Base-by-base conservation (phyloP, 2,329 filamentous ascomycete species). In the Amphichorda felina region DNA sequence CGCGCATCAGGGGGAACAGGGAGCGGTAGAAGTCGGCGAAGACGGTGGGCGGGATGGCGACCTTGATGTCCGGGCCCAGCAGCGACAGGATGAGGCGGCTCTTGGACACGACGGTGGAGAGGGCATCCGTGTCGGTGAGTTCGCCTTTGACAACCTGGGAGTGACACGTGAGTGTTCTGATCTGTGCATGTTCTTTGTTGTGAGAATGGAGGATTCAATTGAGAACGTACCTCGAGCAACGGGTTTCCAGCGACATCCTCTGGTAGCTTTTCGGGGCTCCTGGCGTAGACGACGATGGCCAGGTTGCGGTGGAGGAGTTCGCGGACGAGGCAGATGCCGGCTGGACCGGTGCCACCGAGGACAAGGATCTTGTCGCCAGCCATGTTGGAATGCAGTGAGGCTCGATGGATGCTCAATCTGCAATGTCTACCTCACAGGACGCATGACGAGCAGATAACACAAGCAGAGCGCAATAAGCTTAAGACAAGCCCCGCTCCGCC, bases 1-100 rank as follows among this genome's bases (percentile, higher is more conserved):
- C 18, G n/a, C 42, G 43, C 50, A 53, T 53, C 9, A 49, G 30
- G n/a, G 40, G 39, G 22, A 54, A 38, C 27, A 52, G 33, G 11
- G 19, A 33, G 3, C 35, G 14, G 36, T 50, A 45, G 35, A 47
- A 47, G 14, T 35, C 36, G 13, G 41, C 19, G 31, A 33, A 36
- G 5, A 34, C 22, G 21, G 30, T 10, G 10, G 21, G 22, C 11
- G 15, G 11, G 21, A 35, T 26, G 10, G n/a, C 10, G 9, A 8
- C 5, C 6, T 10, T 16, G 13, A 35, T 18, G 4, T n/a, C 13
- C 1, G 33, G 33, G 1, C 33, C 33, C n/a, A 35, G 33, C 10
- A 35, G 24, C 8, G 33, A 35, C 10, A 35, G n/a, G 8, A 35
- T 13, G 11, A 21, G 5, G 9, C 13, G n/a, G 25, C 22, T n/a